phyloP scores from a whole-genome alignment of 2,329 filamentous ascomycete species.

The Gnomoniopsis smithogilvyi region DNA sequence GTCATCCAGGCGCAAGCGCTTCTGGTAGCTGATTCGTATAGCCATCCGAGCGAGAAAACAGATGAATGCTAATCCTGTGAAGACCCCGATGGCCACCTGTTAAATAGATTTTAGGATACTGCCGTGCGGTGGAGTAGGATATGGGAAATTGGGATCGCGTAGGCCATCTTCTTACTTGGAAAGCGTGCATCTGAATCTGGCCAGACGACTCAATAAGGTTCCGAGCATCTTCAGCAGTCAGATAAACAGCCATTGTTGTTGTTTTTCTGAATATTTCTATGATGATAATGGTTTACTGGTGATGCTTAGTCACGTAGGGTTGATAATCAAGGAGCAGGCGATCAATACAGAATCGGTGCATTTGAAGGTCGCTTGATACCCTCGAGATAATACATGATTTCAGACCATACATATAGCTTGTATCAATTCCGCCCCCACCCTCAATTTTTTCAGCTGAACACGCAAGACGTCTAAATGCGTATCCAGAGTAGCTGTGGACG shows the following conservation, averaged over 20 bases:
- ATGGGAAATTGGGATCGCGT: background rate
- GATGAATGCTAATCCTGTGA: constrained; percentile 12
- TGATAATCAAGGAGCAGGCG: too few relatives aligned
- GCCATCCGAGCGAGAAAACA: constrained; percentile 19
- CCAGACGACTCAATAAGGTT: constrained; percentile 16
- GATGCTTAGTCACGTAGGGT: background rate
- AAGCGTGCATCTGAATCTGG: constrained; percentile 18
- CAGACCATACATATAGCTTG: too few relatives aligned
- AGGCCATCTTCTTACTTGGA: constrained; percentile 3
- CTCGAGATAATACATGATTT: too few relatives aligned
- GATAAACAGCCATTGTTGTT: background rate
- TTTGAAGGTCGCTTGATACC: too few relatives aligned
- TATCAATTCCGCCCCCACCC: too few relatives aligned
- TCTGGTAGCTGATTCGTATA: constrained; percentile 20
- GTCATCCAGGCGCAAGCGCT: constrained; percentile 18
- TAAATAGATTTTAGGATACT: background rate
- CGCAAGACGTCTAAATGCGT: too few relatives aligned
- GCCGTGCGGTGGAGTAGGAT: too few relatives aligned
- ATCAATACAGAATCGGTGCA: too few relatives aligned
- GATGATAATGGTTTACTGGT: too few relatives aligned
- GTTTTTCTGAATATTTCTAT: too few relatives aligned
- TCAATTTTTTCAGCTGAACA: too few relatives aligned
- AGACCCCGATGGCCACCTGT: constrained; percentile 12
- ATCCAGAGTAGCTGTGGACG: too few relatives aligned
- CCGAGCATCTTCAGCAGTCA: constrained; percentile 10